A percentile compares a stretch with the other conserved stretches of the same genome.
These are phyloP conservation scores for Claviceps arundinis DNA, from an alignment of 2,329 filamentous ascomycete genomes.

Conservation along the genomic window DNA sequence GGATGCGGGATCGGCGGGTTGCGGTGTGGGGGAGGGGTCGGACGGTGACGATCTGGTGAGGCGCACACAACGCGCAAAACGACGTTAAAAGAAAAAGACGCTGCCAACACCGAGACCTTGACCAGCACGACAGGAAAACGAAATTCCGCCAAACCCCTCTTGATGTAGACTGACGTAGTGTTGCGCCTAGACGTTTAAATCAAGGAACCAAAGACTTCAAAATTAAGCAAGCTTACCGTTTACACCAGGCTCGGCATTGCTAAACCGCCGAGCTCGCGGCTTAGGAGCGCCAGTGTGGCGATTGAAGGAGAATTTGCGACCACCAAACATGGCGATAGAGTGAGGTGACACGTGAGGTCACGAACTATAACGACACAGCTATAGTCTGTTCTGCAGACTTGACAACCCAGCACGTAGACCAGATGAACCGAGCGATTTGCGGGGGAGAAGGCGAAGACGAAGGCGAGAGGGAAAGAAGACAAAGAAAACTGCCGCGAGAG, in stretches of 20 bases:
- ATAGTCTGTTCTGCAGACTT: not conserved
- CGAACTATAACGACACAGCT: not conserved
- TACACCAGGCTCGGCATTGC: slow-evolving; percentile 40
- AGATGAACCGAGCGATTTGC: not conserved
- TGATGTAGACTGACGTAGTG: too few relatives aligned
- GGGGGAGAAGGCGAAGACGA: not conserved
- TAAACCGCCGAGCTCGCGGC: slow-evolving; percentile 40
- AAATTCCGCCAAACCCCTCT: not conserved
- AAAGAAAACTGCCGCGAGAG: not conserved
- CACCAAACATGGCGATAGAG: slow-evolving; percentile 32
- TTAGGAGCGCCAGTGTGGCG: slow-evolving; percentile 50
- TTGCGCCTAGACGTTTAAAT: not conserved
- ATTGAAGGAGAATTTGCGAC: slow-evolving; percentile 55
- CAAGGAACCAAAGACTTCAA: not conserved
- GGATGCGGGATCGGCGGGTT: too few relatives aligned
- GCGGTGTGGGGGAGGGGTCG: not conserved
- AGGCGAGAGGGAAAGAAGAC: not conserved
- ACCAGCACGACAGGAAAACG: not conserved
- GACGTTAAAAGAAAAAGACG: not conserved
- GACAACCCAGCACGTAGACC: not conserved
- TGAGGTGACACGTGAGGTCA: not conserved
- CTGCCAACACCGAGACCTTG: not conserved
- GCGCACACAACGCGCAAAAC: not conserved
- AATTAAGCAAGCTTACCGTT: slow-evolving; percentile 32
- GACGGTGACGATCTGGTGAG: not conserved